Percentiles rank a stretch among this genome's conserved stretches.
Evolutionary conservation across 2,329 filamentous ascomycete species (phyloP).

Genomic region (Phaeosphaeriaceae sp.): DNA sequence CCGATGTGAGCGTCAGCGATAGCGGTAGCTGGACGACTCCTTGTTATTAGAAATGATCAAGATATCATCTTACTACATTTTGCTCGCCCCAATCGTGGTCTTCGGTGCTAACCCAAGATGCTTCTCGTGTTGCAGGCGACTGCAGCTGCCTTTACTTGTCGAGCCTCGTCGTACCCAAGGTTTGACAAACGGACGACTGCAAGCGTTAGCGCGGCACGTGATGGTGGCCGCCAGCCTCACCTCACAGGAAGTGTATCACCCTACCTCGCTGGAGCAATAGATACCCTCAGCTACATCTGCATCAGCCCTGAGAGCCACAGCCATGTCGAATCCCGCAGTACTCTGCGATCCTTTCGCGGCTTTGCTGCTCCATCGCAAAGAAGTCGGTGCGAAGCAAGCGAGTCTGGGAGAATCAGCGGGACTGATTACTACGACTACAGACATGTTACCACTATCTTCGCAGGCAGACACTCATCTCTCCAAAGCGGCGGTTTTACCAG

Average conservation of each 20-base stretch:
- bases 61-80: not conserved
- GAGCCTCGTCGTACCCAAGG: not conserved
- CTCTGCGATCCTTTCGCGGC: not conserved
- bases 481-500: not conserved
- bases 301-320: not conserved
- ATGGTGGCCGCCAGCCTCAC: not conserved
- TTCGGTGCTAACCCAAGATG: not conserved
- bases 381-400: not conserved
- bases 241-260: not conserved
- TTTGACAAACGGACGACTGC: not conserved
- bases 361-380: not conserved
- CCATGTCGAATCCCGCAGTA: not conserved
- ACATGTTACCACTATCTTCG: not conserved
- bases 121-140: not conserved
- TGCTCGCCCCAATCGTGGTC: not conserved
- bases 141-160: not conserved
- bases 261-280: not conserved
- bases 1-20: conserved; percentile 2
- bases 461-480: not conserved
- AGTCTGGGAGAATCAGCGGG: not conserved
- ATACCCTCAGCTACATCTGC: not conserved
- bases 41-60: not conserved
- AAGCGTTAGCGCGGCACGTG: not conserved
- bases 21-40: conserved; percentile 8
- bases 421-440: not conserved